These are phyloP conservation scores for Raphanus raphanistrum DNA, from an alignment of 345 rosid genomes.

Conservation along the genomic window DNA sequence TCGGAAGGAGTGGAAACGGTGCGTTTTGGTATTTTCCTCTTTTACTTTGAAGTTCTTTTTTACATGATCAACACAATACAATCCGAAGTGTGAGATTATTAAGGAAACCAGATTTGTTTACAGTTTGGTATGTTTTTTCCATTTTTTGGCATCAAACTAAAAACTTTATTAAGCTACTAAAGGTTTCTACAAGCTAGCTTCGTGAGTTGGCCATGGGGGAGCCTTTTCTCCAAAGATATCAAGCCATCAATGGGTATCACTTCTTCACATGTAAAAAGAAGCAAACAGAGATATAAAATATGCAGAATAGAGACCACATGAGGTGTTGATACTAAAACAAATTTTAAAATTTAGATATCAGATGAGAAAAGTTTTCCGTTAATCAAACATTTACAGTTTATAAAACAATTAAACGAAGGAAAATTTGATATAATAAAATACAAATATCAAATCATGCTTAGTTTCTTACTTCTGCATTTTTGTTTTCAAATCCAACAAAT, in stretches of 20 bases:
- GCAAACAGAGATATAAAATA: not conserved
- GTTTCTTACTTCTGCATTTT: no score
- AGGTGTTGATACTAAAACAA: not conserved
- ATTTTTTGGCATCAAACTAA: no score
- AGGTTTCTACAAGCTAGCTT: no score
- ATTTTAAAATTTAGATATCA: no score
- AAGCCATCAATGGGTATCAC: not conserved
- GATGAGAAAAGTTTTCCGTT: not conserved
- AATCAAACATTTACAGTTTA: not conserved
- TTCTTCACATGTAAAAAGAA: not conserved
- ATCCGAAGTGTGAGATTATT: not conserved
- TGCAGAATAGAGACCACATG: not conserved
- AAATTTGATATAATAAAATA: no score
- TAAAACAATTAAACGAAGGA: not conserved
- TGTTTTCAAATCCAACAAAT: no score
- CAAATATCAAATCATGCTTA: no score
- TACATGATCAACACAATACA: not conserved
- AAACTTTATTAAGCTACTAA: no score
- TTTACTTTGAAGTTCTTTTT: not conserved
- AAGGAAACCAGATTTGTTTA: not conserved
- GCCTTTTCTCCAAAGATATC: no score
- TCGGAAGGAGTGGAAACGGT: not conserved
- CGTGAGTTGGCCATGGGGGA: no score
- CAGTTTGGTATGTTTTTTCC: slow-evolving; percentile 1
- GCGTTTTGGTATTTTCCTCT: not conserved